Base-by-base conservation (phyloP, 352 stramenopile genomes). In the Globisporangium viniferum region DNA sequence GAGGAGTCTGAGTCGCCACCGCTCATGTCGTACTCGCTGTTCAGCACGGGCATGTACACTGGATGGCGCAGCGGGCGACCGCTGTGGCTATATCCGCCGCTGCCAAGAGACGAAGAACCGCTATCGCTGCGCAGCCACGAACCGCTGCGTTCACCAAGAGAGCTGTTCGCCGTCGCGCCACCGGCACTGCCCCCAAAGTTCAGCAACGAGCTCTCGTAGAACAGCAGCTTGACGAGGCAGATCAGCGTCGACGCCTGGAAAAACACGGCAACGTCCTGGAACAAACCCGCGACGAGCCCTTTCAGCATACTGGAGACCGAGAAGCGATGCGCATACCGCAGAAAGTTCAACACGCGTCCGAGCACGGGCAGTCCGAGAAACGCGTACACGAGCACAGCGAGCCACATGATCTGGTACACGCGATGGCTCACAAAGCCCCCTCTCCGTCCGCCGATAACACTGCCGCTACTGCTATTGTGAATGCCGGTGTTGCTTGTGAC, bases 201-300 rank as follows among this genome's bases (percentile, higher is more conserved):
- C 56, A 65, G 29, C 31, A 69, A 56, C 24, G 64, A 64, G 46
- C 44, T 65, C 15, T 63, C 64, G 70, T 90, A 78, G 29, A 90
- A 72, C 46, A 90, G 71, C 36, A 88, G 70, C 67, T 92, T 92
- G 18, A 90, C 80, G 22, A 92, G 60, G 66, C 81, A 87, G 48
- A 92, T 88, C 54, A 86, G 73, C 2, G 84, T 92, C 18, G 78
- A 80, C 0, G 81, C 74, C 57, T 92, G 84, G 27, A 85, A 68
- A 41, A 92, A 89, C 39, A 90, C 77, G 2, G 84, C 84, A 44
- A 89, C 64, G 61, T 92, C 84, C 53, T 92, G 81, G 35, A 81
- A 66, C 41, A 85, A 59, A 0, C 84, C 84, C 1, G 73, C 80
- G 12, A 79, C 10, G 39, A 92, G 68, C 1, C 78, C 79, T 53